Base-by-base conservation (phyloP, 495 filamentous ascomycete species). In the Immersiella caudata region DNA sequence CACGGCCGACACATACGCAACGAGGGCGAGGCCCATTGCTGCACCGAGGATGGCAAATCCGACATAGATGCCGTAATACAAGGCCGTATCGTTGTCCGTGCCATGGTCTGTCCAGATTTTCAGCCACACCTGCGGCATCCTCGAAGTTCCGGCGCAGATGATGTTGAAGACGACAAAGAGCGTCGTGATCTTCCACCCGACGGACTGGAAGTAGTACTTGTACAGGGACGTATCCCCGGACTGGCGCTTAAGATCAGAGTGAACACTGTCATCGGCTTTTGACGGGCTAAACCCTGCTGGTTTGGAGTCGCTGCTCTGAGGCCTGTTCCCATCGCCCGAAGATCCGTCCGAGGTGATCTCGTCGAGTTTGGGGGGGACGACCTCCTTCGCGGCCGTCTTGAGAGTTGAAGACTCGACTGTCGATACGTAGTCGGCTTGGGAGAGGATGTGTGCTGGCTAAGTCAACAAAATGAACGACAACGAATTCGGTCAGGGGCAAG, bases 401-500 rank as follows among this genome's bases (percentile, higher is more conserved):
- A 59, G 56, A 2, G 27, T 59, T n/a, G 16, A 22, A 8, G 24
- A 59, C 25, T 59, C 8, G 16, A 59, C 18, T 27, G 56, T 59
- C 11, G 56, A 59, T 18, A 59, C 56, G 18, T 9, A 22, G 27
- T 59, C 56, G 56, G 56, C 56, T 4, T 8, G 25, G 8, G 56
- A 7, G 22, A 59, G 56, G 25, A 59, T 8, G 27, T 33, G 56
- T 3, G 56, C 56, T 59, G n/a, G 26, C n/a, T 1, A n/a, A 14
- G 18, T 29, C 6, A 20, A 7, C 7, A 3, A 2, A 20, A 24
- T 25, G 6, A 27, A 3, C 21, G 14, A 5, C 21, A 58, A 24
- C 27, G 49, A 7, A 20, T 18, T 25, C 2, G 29, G 14, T 61
- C 69, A 69, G 56, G 71, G 71, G 16, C 26, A 11, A 57, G 8